Evolutionary conservation across 805 yeast genomes (phyloP), one percentile per base, ranked within the genome.

Genomic region (Millerozyma miso): DNA sequence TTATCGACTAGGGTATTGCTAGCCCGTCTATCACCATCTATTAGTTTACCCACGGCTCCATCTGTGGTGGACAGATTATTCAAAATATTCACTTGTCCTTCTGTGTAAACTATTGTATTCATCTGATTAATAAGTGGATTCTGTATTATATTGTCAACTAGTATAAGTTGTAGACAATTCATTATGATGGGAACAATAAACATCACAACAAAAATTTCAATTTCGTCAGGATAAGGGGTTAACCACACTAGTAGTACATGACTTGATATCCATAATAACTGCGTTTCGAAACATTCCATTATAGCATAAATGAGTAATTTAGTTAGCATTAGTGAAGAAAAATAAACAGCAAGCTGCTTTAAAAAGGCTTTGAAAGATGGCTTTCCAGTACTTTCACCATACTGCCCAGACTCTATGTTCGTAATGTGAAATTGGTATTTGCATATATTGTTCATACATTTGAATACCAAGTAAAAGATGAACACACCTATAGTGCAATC

Each of bases 401-500:
- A 82, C 49, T 77, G 74, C n/a, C 83, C 83, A 4, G 81, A 74
- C 33, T 69, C 70, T 3, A 69, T 69, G 39, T 69, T 60, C 2
- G 71, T 63, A 31, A 71, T 48, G 16, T 62, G 61, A 26, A 70
- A 49, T 39, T 76, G 77, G 33, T 64, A 44, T n/a, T 76, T 63
- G 17, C 78, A 72, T 2, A 74, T 51, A 26, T 54, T 55, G 48
- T 67, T 69, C 16, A 78, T 76, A 2, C 70, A 41, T 13, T 60
- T 63, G 57, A 82, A 83, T 1, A 81, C 68, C 2, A 70, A 47
- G 45, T 75, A 75, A 20, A 90, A 70, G 2, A 91, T 77, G 4
- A 95, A 95, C 2, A 91, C 91, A 0, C 99, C 99, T 4, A 90
- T 74, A 0, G 99, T 91, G 34, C 98, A 90, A 61, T 91, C 99